Evolutionary conservation across 1,139 yeast genomes (phyloP).

Genomic region (Suhomyces panamericanus): DNA sequence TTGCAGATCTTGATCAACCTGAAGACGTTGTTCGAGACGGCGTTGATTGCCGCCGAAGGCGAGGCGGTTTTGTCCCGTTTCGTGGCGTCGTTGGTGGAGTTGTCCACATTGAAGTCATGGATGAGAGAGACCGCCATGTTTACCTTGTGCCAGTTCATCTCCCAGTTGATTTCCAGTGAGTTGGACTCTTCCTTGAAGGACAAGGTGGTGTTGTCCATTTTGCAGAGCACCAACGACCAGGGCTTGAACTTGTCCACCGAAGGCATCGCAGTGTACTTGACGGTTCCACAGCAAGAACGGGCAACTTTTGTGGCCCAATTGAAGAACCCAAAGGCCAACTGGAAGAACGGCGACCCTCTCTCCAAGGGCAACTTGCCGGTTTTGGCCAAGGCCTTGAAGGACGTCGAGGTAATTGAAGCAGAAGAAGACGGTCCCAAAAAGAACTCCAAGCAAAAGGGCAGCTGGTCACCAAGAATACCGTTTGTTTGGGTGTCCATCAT

Average conservation of each 20-base stretch:
- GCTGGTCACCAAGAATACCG: constrained; percentile 79
- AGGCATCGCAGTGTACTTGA: constrained; percentile 72
- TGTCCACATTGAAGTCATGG: constrained; percentile 76
- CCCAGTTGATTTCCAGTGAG: constrained; percentile 14
- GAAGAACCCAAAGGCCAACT: constrained; percentile 36
- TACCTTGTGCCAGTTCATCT: constrained; percentile 59
- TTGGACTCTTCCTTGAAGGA: constrained; percentile 22
- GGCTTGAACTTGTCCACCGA: constrained; percentile 71
- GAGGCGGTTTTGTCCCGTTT: constrained; percentile 37
- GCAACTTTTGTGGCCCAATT: constrained; percentile 25
- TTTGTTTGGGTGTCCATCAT: constrained; percentile 80
- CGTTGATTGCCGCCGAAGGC: constrained; percentile 25
- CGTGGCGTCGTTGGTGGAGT: constrained; percentile 50
- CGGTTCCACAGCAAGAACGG: constrained; percentile 41
- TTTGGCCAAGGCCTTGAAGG: constrained; percentile 68
- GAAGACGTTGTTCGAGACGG: constrained; percentile 37
- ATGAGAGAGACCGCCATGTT: constrained; percentile 77
- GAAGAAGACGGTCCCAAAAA: constrained; percentile 25
- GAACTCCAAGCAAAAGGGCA: constrained; percentile 46
- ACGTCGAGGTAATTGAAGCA: constrained; percentile 41
- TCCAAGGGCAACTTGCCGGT: constrained; percentile 61
- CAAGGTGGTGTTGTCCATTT: constrained; percentile 29
- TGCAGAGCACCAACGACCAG: constrained; percentile 48
- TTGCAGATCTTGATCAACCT: constrained; percentile 72
- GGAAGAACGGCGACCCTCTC: constrained; percentile 78